Base-by-base conservation (phyloP, 2,329 filamentous ascomycete species). In the Monosporascus sp. region DNA sequence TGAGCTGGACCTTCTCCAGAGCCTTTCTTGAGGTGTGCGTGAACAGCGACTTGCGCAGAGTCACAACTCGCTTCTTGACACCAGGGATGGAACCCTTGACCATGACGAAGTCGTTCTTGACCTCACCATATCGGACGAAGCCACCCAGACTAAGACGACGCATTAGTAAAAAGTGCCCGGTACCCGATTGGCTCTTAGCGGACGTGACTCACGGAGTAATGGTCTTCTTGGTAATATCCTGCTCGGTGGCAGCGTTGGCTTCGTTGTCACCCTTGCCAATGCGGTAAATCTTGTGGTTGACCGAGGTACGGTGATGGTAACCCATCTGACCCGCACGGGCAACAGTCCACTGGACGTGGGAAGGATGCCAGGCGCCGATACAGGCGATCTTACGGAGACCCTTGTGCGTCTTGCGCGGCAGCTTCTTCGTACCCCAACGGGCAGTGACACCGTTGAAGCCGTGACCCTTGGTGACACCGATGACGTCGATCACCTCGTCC, bases 211-310 rank as follows among this genome's bases (percentile, higher is more conserved):
- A 97, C 93, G 93, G 93, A 75, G 93, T 97, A 78, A 99, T 99
- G 75, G 84, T 87, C 89, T 99, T 99, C 89, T 97, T 97, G 81
- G 92, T 95, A 74, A 96, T 85, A 73, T 99, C 94, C 72, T 93
- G 86, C 63, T 97, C 91, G 64, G 94, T 99, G 55, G 93, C 89
- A 69, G 91, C 94, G 79, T 91, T 97, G 76, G 87, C 87, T 74
- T 94, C 91, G 70, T 94, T 90, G 65, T 83, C 82, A 69, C 84
- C 93, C 87, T 94, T 95, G 74, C 93, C 94, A 68, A 99, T 89
- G 67, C 94, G 91, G 90, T 97, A 99, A 74, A 99, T 79, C 89
- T 99, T 99, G 91, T 99, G 94, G 89, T 99, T 99, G 83, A 94
- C 89, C 62, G 94, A 97, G 73, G 94, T 99, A 88, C 94, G 92